Conservation (phyloP, 2,329 filamentous ascomycete genomes). For the Hymenoscyphus albidus region DNA sequence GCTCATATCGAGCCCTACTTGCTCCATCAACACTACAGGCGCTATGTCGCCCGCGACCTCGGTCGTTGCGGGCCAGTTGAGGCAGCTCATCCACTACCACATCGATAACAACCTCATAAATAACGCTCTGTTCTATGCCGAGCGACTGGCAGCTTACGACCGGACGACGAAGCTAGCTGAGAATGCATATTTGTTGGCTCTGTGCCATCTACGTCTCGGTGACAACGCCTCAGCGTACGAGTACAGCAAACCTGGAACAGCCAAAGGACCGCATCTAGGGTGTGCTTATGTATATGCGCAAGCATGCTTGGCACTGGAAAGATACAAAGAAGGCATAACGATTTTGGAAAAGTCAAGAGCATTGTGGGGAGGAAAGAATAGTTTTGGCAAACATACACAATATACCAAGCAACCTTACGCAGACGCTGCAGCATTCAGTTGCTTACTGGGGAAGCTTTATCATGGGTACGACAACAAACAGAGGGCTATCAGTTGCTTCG, state of each 20-base stretch:
- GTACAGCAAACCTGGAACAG: conserved; percentile 66
- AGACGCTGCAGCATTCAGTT: conserved; percentile 79
- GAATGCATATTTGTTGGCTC: conserved; percentile 74
- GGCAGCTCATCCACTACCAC: conserved; percentile 61
- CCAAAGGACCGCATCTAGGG: conserved; percentile 71
- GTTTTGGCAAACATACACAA: conserved; percentile 79
- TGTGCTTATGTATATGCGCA: conserved; percentile 92
- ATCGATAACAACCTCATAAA: conserved; percentile 87
- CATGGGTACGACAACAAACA: conserved; percentile 75
- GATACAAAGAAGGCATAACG: conserved; percentile 73
- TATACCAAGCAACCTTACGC: conserved; percentile 69
- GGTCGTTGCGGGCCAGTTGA: conserved; percentile 39
- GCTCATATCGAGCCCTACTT: conserved; percentile 24
- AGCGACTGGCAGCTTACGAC: conserved; percentile 80
- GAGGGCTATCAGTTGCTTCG: conserved; percentile 81
- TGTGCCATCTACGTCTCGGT: conserved; percentile 79
- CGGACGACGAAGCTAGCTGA: conserved; percentile 64
- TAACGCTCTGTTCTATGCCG: conserved; percentile 91
- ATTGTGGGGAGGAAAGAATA: conserved; percentile 72
- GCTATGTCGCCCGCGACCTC: conserved; percentile 33
- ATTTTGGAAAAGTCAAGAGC: conserved; percentile 77
- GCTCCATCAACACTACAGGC: conserved; percentile 15
- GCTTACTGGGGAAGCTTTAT: conserved; percentile 83
- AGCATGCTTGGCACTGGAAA: conserved; percentile 74
- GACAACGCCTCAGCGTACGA: conserved; percentile 86